Evolutionary conservation across 371 early-diverging fungal species (phyloP).

Genomic region (Zychaea mexicana): DNA sequence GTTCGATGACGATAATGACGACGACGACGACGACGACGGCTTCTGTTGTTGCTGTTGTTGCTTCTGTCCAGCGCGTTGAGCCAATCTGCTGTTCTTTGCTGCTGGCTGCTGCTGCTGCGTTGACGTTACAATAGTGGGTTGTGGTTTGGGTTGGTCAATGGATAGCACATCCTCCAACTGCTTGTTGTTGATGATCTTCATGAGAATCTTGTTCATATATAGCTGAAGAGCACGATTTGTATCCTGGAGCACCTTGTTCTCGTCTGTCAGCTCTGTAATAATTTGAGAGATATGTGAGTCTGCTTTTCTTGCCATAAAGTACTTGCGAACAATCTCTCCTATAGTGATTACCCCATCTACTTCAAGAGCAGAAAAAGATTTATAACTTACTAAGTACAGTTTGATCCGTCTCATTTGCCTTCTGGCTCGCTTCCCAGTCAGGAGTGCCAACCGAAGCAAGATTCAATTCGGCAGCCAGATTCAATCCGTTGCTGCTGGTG

Average conservation of each 20-base stretch:
- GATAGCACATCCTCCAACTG: constrained; percentile 50
- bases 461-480: constrained; percentile 65
- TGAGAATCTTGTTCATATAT: constrained; percentile 56
- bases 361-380: background rate
- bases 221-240: constrained; percentile 50
- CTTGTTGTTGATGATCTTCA: constrained; percentile 50
- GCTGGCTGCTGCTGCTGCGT: background rate
- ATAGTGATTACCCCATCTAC: too few relatives aligned
- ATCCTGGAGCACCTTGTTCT: constrained; percentile 43
- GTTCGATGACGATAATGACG: constrained; percentile 4
- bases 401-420: constrained; percentile 27
- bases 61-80: constrained; percentile 10
- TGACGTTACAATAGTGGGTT: background rate
- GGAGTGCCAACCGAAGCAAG: constrained; percentile 39
- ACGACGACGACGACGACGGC: constrained; percentile 1
- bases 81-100: background rate
- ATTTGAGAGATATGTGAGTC: background rate
- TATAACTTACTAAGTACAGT: constrained; percentile 22
- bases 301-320: too few relatives aligned
- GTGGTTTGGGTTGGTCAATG: constrained; percentile 45
- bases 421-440: constrained; percentile 24
- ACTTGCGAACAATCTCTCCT: too few relatives aligned
- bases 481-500: constrained; percentile 33
- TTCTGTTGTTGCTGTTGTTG: constrained; percentile 11
- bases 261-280: constrained; percentile 42